These are phyloP conservation scores for Lodderomyces parapsilosis DNA, from an alignment of 1,139 yeast genomes.

Conservation along the genomic window DNA sequence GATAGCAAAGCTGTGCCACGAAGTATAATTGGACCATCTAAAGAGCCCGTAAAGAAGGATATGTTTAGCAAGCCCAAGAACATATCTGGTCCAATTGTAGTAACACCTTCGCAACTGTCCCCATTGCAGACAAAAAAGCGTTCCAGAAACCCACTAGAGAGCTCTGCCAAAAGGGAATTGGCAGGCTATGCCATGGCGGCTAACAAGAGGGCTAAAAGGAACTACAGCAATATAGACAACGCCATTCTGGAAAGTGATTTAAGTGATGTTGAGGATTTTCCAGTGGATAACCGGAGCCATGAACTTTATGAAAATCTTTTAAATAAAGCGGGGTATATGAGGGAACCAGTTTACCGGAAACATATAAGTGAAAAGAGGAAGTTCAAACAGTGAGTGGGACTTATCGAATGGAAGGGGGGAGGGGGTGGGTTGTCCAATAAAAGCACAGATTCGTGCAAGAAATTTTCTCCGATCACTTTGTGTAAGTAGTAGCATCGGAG, in stretches of 20 bases:
- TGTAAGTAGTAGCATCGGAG: no score
- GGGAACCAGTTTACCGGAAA: constrained; percentile 1
- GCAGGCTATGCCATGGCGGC: background rate
- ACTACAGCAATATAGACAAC: background rate
- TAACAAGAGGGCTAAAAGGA: background rate
- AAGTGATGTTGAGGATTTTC: background rate
- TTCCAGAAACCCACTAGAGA: background rate
- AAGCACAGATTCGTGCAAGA: no score
- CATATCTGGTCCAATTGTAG: background rate
- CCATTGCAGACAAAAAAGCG: background rate
- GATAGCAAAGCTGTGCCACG: background rate
- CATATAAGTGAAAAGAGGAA: background rate
- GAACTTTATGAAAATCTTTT: background rate
- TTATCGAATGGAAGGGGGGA: background rate
- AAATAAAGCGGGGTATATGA: background rate
- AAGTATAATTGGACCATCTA: background rate
- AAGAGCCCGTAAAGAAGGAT: background rate
- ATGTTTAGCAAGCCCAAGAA: background rate
- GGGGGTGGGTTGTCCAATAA: no score
- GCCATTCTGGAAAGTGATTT: background rate
- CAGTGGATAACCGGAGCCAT: background rate
- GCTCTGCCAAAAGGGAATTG: background rate
- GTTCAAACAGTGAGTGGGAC: background rate
- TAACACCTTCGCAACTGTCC: background rate
- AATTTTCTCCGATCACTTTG: no score